Evolutionary conservation across 495 filamentous ascomycete genomes (phyloP), one percentile per base, ranked within the genome.

Genomic region (Stereocaulon alpinum): DNA sequence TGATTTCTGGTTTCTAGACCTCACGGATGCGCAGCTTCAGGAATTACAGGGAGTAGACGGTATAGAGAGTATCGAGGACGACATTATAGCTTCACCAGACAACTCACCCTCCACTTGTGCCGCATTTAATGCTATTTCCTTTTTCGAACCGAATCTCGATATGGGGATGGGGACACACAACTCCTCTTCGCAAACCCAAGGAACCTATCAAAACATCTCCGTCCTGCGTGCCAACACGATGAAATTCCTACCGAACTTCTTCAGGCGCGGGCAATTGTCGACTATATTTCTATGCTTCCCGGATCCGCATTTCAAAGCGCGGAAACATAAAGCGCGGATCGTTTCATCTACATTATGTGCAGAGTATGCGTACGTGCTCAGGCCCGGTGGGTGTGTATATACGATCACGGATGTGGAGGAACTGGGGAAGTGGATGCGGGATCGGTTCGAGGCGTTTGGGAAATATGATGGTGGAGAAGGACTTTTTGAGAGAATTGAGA

Each of bases 221-320:
- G 91, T 88, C 59, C 72, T 96, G 44, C 86, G 93, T 59, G 86
- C 87, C 61, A 98, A 98, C 75, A 88, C 88, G 15, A 98, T 98
- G 93, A 97, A 97, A 65, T 97, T 96, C 75, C 75, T 97, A 17
- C 92, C 93, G 43, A 96, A 97, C 70, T 94, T 96, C 78, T 96
- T 97, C 76, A 73, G 70, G 55, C 86, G 72, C 44, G 66, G 69
- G 29, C 86, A 95, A 68, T 82, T 98, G 32, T 79, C 78, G 56
- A 92, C 90, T 70, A 86, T 96, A 69, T 98, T 96, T 71, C 87
- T 98, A 68, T 96, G 93, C 75, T 98, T 98, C 73, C 93, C 93
- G 0, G 93, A 98, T 68, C 93, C 93, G 61, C 93, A 98, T 70
- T 98, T 98, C 77, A 98, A 98, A 75, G 82, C 86, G 27, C 83